phyloP scores from a whole-genome alignment of 2,329 filamentous ascomycete genomes.

The Pyrenochaeta sp. region DNA sequence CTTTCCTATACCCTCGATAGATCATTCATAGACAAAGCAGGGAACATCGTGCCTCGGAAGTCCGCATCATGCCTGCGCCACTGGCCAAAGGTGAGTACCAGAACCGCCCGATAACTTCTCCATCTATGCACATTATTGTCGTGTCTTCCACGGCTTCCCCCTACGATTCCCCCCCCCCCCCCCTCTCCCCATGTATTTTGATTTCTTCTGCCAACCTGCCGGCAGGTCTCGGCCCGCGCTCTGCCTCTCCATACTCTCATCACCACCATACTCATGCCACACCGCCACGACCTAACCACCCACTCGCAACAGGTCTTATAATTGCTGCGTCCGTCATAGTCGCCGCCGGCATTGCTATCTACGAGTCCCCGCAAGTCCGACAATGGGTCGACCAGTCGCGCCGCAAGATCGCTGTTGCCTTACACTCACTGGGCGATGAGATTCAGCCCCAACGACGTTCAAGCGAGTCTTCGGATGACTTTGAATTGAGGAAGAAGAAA shows the following conservation, averaged over 20 bases:
- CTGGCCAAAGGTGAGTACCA: constrained; percentile 50
- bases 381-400: constrained; percentile 70
- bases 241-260: constrained; percentile 17
- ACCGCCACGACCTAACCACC: constrained; percentile 36
- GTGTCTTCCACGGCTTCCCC: constrained; percentile 22
- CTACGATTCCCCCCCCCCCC: constrained; percentile 1
- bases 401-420: constrained; percentile 66
- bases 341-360: constrained; percentile 69
- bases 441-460: constrained; percentile 55
- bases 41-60: neutral
- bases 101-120: constrained; percentile 8
- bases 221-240: constrained; percentile 37
- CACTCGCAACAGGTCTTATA: constrained; percentile 63
- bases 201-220: constrained; percentile 41
- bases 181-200: constrained; percentile 1
- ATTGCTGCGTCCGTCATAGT: constrained; percentile 69
- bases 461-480: constrained; percentile 44
- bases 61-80: constrained; percentile 49
- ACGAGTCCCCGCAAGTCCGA: constrained; percentile 70
- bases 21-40: neutral
- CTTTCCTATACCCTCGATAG: neutral
- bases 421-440: constrained; percentile 68
- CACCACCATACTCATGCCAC: constrained; percentile 6
- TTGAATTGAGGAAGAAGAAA: constrained; percentile 38
- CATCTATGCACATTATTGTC: constrained; percentile 33